A percentile compares a stretch with the other conserved stretches of the same genome.
Evolutionary conservation across 306 rosid species (phyloP).

Genomic region (Argentina anserina): DNA sequence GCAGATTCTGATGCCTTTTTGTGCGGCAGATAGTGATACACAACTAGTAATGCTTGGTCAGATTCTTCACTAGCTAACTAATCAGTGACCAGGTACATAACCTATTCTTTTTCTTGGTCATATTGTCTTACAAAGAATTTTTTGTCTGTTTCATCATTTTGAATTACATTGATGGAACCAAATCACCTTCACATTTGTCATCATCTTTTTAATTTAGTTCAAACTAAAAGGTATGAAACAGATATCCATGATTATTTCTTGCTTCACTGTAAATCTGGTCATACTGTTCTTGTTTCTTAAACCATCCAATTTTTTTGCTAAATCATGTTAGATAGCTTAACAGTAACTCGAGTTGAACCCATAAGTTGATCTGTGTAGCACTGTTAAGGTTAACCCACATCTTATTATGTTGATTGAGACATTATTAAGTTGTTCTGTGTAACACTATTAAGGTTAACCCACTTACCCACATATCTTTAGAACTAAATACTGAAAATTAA

Average conservation of each 20-base stretch:
- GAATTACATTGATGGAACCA: background rate
- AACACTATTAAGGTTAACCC: background rate
- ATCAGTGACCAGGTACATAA: background rate
- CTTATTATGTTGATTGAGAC: no score
- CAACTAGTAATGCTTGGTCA: background rate
- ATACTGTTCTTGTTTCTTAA: no score
- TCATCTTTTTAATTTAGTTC: background rate
- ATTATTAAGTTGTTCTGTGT: no score
- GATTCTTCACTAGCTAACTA: background rate
- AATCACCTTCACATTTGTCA: background rate
- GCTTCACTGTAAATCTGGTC: background rate
- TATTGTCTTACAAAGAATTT: background rate
- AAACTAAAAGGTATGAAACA: background rate
- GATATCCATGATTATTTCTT: background rate
- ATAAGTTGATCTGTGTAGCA: no score
- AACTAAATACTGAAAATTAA: background rate
- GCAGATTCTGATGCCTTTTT: slow-evolving; percentile 11
- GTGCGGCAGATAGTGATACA: background rate
- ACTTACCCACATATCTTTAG: no score
- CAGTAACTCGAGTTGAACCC: background rate
- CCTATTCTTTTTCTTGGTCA: no score
- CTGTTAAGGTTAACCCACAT: background rate
- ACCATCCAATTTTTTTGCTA: background rate
- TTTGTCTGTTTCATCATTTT: background rate
- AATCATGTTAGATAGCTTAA: background rate